These are phyloP conservation scores for Fusarium sarcochroum DNA, from an alignment of 2,329 filamentous ascomycete species.

Conservation along the genomic window DNA sequence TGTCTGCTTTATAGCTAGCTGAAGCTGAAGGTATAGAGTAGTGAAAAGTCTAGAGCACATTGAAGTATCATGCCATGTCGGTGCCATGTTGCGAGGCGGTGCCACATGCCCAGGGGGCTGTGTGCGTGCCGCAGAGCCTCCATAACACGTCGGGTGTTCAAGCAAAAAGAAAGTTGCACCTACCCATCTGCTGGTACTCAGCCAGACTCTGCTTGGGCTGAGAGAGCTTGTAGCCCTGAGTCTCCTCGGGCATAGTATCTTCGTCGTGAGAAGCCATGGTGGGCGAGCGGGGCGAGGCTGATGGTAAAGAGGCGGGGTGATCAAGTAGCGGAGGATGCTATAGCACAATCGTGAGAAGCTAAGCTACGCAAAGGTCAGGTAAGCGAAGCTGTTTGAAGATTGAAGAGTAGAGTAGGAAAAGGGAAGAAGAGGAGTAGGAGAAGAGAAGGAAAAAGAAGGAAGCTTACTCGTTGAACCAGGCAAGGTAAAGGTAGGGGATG, in stretches of 20 bases:
- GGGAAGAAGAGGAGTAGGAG: slow-evolving; percentile 30
- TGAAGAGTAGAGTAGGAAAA: slow-evolving; percentile 27
- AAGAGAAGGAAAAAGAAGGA: slow-evolving; percentile 27
- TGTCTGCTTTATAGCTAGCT: slow-evolving; percentile 1
- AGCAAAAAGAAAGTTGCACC: slow-evolving; percentile 51
- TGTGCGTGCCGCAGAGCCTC: slow-evolving; percentile 33
- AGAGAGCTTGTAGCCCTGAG: slow-evolving; percentile 96
- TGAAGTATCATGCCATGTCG: slow-evolving; percentile 22
- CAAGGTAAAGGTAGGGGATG: slow-evolving; percentile 15
- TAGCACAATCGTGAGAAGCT: slow-evolving; percentile 26
- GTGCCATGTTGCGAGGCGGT: slow-evolving; percentile 23
- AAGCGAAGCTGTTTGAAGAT: slow-evolving; percentile 1
- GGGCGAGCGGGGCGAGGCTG: slow-evolving; percentile 42
- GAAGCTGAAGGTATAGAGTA: slow-evolving; percentile 1
- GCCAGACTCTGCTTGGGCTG: slow-evolving; percentile 97
- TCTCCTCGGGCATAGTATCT: slow-evolving; percentile 88
- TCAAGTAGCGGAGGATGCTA: slow-evolving; percentile 29
- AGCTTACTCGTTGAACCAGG: slow-evolving; percentile 42
- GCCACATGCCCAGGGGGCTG: slow-evolving; percentile 18
- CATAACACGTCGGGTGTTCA: neutral
- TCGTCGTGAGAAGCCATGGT: slow-evolving; percentile 80
- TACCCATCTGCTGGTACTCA: slow-evolving; percentile 94
- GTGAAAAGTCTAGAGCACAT: slow-evolving; percentile 7
- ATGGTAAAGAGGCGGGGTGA: slow-evolving; percentile 35
- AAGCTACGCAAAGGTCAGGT: slow-evolving; percentile 14